phyloP scores from a whole-genome alignment of 345 rosid genomes.

The Syzygium jambos region DNA sequence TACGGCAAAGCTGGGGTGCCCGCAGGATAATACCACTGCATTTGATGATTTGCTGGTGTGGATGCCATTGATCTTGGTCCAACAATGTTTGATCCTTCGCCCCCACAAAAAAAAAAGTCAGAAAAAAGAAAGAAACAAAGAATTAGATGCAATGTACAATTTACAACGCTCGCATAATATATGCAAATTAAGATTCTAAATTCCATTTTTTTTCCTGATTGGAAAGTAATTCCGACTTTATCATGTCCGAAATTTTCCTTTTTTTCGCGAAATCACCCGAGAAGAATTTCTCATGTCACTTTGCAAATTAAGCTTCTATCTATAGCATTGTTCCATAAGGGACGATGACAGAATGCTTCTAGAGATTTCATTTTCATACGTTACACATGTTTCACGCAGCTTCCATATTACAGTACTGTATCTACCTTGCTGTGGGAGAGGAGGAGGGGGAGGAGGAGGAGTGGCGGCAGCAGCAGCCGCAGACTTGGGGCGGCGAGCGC shows the following conservation, averaged over 20 bases:
- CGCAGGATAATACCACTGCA: slow-evolving; percentile 78
- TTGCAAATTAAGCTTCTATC: background rate
- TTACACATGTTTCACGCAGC: background rate
- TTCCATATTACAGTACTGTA: background rate
- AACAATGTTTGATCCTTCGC: slow-evolving; percentile 41
- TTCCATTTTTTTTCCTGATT: background rate
- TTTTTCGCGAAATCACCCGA: background rate
- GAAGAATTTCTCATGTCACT: background rate
- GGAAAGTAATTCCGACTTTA: background rate
- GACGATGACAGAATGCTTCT: background rate
- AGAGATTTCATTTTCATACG: background rate
- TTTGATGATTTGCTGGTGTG: slow-evolving; percentile 57
- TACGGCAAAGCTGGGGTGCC: slow-evolving; percentile 35
- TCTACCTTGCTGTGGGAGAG: background rate
- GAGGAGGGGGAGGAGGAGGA: slow-evolving; percentile 24
- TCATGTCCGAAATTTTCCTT: background rate
- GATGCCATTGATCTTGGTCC: slow-evolving; percentile 46
- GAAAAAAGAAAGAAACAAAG: background rate
- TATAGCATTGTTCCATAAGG: background rate
- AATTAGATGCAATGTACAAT: background rate
- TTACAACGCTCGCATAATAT: background rate
- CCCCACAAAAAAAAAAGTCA: background rate
- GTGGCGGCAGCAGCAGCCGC: slow-evolving; percentile 19
- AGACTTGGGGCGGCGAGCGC: slow-evolving; percentile 70
- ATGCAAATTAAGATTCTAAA: background rate